phyloP scores from a whole-genome alignment of 1,139 yeast genomes.

The Taphrina populina region DNA sequence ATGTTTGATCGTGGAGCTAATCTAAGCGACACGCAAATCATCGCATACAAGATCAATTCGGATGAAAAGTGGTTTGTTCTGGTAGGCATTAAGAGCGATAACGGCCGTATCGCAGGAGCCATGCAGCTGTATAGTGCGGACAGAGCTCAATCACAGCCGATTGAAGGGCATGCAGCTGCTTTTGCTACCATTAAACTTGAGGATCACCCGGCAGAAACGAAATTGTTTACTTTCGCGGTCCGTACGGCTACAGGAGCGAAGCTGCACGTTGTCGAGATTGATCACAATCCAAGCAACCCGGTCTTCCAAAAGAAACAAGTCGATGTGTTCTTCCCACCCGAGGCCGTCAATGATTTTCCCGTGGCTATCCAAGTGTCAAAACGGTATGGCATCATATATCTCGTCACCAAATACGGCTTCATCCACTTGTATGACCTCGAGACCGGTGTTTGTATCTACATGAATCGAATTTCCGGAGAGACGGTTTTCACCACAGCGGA shows the following conservation, averaged over 20 bases:
- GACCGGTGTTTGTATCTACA: slow-evolving; percentile 86
- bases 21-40: slow-evolving; percentile 79
- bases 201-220: slow-evolving; percentile 74
- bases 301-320: slow-evolving; percentile 82
- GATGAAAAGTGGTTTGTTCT: slow-evolving; percentile 90
- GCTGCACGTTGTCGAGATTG: slow-evolving; percentile 92
- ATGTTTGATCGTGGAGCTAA: slow-evolving; percentile 82
- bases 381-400: slow-evolving; percentile 80
- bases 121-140: slow-evolving; percentile 86
- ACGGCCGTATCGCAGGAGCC: slow-evolving; percentile 93
- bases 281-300: slow-evolving; percentile 85
- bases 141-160: slow-evolving; percentile 91
- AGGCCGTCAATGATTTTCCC: slow-evolving; percentile 95
- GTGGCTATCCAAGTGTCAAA: slow-evolving; percentile 84
- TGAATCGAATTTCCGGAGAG: slow-evolving; percentile 94
- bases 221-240: slow-evolving; percentile 82
- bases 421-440: slow-evolving; percentile 94
- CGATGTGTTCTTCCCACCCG: slow-evolving; percentile 95
- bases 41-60: slow-evolving; percentile 81
- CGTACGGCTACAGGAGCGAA: slow-evolving; percentile 82
- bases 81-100: slow-evolving; percentile 92
- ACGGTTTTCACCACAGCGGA: slow-evolving; percentile 89
- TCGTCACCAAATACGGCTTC: slow-evolving; percentile 93
- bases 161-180: slow-evolving; percentile 95
- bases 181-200: slow-evolving; percentile 75